A percentile compares a stretch with the other conserved stretches of the same genome.
These are phyloP conservation scores for Pisolithus orientalis DNA, from an alignment of 768 basidiomycete species.

Conservation along the genomic window DNA sequence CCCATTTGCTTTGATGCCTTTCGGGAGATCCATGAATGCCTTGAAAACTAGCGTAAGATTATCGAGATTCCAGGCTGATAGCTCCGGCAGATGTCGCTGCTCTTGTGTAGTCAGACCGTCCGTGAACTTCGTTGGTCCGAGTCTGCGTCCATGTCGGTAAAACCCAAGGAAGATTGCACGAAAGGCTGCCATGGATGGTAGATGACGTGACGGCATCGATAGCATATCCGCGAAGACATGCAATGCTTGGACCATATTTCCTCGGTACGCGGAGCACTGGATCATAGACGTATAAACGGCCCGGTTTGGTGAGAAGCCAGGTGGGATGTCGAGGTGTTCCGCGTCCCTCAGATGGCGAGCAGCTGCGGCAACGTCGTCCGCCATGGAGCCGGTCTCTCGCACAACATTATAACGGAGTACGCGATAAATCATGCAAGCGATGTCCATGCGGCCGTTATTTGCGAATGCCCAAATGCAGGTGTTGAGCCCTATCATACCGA, in stretches of 20 bases:
- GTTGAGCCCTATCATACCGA: constrained; percentile 66
- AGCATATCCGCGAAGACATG: constrained; percentile 65
- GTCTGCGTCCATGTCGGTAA: constrained; percentile 44
- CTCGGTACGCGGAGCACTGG: constrained; percentile 66
- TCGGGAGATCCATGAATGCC: constrained; percentile 55
- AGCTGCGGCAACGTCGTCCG: constrained; percentile 33
- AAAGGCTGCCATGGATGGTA: constrained; percentile 49
- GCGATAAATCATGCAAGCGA: constrained; percentile 59
- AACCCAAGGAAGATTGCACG: constrained; percentile 76
- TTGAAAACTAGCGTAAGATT: constrained; percentile 54
- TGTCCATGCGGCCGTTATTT: constrained; percentile 42
- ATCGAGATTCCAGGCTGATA: constrained; percentile 45
- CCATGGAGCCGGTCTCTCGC: constrained; percentile 29
- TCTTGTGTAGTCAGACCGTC: constrained; percentile 3
- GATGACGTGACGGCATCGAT: constrained; percentile 29
- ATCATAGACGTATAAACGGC: constrained; percentile 65
- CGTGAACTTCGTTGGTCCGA: constrained; percentile 4
- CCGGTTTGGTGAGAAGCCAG: constrained; percentile 47
- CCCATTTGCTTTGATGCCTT: constrained; percentile 35
- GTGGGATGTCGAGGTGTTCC: constrained; percentile 40
- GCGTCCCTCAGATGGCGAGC: constrained; percentile 33
- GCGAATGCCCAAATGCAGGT: constrained; percentile 67
- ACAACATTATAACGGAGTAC: constrained; percentile 49
- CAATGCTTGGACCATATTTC: constrained; percentile 53
- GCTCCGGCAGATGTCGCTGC: constrained; percentile 4